Percentiles rank a stretch among this genome's conserved stretches.
Conservation (phyloP, 2,329 filamentous ascomycete species). For the Botryotinia calthae region DNA sequence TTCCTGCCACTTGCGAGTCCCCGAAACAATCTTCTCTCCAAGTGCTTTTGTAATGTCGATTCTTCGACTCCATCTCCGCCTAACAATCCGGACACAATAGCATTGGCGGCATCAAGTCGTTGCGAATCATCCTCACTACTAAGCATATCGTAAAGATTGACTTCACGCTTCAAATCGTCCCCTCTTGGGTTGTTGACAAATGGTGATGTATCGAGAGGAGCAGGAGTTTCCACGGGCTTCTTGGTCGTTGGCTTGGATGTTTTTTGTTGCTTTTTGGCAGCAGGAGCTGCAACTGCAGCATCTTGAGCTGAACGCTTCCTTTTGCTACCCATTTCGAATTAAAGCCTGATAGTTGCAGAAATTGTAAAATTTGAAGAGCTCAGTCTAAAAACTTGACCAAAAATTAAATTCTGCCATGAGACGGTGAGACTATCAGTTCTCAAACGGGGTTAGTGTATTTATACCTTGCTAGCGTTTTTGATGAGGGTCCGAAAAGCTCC, state of each 20-base stretch:
- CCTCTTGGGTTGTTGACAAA: constrained; percentile 53
- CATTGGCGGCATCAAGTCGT: constrained; percentile 57
- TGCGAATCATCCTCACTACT: constrained; percentile 57
- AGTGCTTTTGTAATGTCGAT: constrained; percentile 54
- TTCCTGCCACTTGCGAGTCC: constrained; percentile 89
- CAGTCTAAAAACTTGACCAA: constrained; percentile 14
- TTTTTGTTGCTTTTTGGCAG: constrained; percentile 35
- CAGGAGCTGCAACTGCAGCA: constrained; percentile 24
- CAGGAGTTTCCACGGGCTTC: constrained; percentile 22
- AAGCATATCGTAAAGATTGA: constrained; percentile 58
- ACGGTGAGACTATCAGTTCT: not conserved
- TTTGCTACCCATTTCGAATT: constrained; percentile 44
- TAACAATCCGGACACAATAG: constrained; percentile 56
- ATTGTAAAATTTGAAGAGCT: not conserved
- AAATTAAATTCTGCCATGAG: constrained; percentile 19
- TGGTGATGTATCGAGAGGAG: constrained; percentile 36
- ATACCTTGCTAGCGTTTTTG: constrained; percentile 3
- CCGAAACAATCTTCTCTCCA: constrained; percentile 71
- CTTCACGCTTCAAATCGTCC: constrained; percentile 57
- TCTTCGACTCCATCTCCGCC: constrained; percentile 51
- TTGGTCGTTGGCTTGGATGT: constrained; percentile 6
- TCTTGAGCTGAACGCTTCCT: constrained; percentile 43
- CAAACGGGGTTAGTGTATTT: not conserved
- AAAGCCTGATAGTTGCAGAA: not conserved
- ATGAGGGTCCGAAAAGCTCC: not conserved